Evolutionary conservation across 176 grass and related monocot species (phyloP).

Genomic region (Phoenix roebelenii): DNA sequence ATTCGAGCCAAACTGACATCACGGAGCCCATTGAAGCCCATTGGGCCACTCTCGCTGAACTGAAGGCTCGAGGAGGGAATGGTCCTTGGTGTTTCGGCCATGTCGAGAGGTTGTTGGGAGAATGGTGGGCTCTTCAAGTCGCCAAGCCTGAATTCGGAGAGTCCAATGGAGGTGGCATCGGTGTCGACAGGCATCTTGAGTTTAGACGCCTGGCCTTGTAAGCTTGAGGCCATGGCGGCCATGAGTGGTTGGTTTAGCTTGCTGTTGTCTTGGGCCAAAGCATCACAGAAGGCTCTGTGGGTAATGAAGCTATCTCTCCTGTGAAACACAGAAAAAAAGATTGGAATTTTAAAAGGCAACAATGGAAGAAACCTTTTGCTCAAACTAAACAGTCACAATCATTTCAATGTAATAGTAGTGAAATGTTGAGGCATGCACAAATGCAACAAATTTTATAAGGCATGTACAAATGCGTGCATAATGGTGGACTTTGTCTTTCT

Average conservation of each 20-base stretch:
- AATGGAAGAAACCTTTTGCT: no score
- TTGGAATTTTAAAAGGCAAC: no score
- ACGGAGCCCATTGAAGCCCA: not conserved
- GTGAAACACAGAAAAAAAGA: not conserved
- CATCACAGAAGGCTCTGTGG: conserved; percentile 62
- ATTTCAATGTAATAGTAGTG: no score
- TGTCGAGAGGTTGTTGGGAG: conserved; percentile 12
- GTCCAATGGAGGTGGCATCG: not conserved
- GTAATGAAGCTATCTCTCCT: conserved; percentile 78
- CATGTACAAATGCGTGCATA: no score
- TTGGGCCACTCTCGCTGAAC: not conserved
- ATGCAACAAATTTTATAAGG: no score
- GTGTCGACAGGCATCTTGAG: not conserved
- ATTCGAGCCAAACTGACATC: not conserved
- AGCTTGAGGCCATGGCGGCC: conserved; percentile 43
- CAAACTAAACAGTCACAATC: no score
- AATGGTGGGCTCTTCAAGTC: conserved; percentile 36
- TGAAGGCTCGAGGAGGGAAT: no score
- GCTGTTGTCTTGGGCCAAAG: conserved; percentile 51
- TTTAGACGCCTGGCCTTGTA: conserved; percentile 30
- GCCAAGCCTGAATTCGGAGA: not conserved
- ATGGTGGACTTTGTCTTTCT: no score
- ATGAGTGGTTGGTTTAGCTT: conserved; percentile 50
- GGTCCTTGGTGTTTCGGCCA: conserved; percentile 1
- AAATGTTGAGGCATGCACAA: no score